Conservation (phyloP, 2,329 filamentous ascomycete species). For the Stachybotrys echinatus region DNA sequence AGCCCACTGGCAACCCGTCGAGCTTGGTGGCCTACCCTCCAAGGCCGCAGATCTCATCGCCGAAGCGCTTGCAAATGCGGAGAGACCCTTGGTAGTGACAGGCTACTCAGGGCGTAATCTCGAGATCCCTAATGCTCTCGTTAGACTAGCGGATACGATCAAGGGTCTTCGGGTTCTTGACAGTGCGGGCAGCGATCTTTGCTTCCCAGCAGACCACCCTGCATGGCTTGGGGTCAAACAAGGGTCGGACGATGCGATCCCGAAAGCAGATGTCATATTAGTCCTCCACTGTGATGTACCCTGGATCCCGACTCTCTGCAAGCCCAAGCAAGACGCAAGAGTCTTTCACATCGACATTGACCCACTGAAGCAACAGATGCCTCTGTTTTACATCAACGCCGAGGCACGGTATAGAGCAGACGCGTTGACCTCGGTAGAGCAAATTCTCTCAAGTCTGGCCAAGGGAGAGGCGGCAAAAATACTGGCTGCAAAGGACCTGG, state of each 20-base stretch:
- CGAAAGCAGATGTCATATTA: constrained; percentile 75
- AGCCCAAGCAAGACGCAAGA: constrained; percentile 44
- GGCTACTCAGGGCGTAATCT: constrained; percentile 70
- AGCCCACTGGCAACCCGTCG: constrained; percentile 64
- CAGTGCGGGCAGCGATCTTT: constrained; percentile 75
- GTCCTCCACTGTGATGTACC: constrained; percentile 88
- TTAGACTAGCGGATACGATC: constrained; percentile 61
- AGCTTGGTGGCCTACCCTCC: constrained; percentile 54
- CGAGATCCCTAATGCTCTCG: constrained; percentile 52
- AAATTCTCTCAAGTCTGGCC: constrained; percentile 60
- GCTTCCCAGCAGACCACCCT: constrained; percentile 67
- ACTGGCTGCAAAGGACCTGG: constrained; percentile 17
- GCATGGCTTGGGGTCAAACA: constrained; percentile 67
- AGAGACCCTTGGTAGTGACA: constrained; percentile 64
- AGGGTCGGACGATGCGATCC: constrained; percentile 68
- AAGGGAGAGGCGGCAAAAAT: constrained; percentile 36
- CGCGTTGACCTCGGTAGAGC: constrained; percentile 57
- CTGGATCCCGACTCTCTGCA: constrained; percentile 78
- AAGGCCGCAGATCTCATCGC: constrained; percentile 54
- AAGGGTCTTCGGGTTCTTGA: constrained; percentile 68
- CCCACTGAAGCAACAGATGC: constrained; percentile 66
- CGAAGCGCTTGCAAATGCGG: constrained; percentile 56
- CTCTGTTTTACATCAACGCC: constrained; percentile 65
- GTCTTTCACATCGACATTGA: constrained; percentile 63
- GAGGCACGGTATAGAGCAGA: constrained; percentile 63